Evolutionary conservation across 768 basidiomycete species (phyloP), one percentile per base, ranked within the genome.

Genomic region (Pleurotus sapidus): DNA sequence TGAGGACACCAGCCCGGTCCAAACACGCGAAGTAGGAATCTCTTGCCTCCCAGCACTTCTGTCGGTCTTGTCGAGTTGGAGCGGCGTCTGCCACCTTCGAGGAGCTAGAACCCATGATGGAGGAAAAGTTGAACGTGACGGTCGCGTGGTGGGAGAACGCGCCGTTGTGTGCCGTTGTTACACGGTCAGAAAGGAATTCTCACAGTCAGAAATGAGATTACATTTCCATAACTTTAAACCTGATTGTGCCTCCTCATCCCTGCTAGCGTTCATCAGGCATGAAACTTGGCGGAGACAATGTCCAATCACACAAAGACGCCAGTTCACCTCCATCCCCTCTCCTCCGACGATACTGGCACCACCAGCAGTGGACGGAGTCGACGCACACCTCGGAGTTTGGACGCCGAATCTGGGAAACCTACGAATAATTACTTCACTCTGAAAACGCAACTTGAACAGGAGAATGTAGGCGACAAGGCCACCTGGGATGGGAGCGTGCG

Each of bases 11-110:
- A 8, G 72, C 79, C 40, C 72, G 72, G 70, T 95, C 92, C 47
- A 98, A 77, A 70, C 95, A 98, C 3, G 76, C 73, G 68, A 93
- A 97, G 69, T 96, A 97, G 2, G 76, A 75, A 69, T 98, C 94
- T 55, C 95, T 77, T 17, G 76, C 72, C 30, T 89, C 87, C 95
- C 95, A 98, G 73, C 95, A 98, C 58, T 80, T 80, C 61, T 87
- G 76, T 5, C 95, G 82, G 63, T 91, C 86, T 66, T 87, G 74
- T 40, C 90, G 46, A 25, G 37, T 55, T 3, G 55, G 38, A 1
- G 30, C 8, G 14, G 25, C 43, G n/a, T 46, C 55, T 8, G 43
- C 46, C 18, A 27, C 43, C 24, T 56, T 56, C 11, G 55, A 56
- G 7, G 43, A n/a, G 34, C 34, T 17, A 17, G 55, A 46, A 30